Evolutionary conservation across 116 monocot genomes (phyloP), one percentile per base, ranked within the genome.

Genomic region (Iris pallida): DNA sequence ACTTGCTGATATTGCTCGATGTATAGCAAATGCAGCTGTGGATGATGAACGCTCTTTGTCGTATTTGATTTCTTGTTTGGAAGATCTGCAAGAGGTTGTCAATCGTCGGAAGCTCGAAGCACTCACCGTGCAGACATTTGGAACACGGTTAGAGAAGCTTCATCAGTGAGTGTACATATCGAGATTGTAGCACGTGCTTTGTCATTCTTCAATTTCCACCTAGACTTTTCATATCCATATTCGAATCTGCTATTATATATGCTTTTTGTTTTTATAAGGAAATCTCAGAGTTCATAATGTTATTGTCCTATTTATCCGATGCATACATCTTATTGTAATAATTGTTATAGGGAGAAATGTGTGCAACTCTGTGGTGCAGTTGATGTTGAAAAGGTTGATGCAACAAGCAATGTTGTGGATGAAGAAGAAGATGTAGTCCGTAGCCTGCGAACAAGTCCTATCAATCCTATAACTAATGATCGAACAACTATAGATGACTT

Each of bases 401-500:
- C 70, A 20, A 73, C 81, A 64, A 88, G 88, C 69, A 83, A 85
- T 9, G 61, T 88, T 56, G 83, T 90, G 73, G 94, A 94, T 79
- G 94, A 90, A 81, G 90, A 90, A 57, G 88, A 90, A 49, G 94
- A 94, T 81, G 79, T 83, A 13, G 83, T 90, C 8, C 85, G 83
- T 45, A 94, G 94, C 60, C 75, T 90, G 54, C 75, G 94, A 65
- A 77, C 87, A 72, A 91, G 95, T 47, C 95, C 91, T 61, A 82
- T 91, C 65, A 88, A 91, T 49, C 72, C 88, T 69, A 74, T 64
- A 55, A 71, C 44, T 7, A 87, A 88, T 58, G 91, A 95, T 54
- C 76, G 95, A 12, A 95, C 91, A 58, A 91, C 91, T 30, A 95
- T 95, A 66, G 88, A 95, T 78, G 88, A 95, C 71, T 95, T 95